Percentiles rank a stretch among this genome's conserved stretches.
Evolutionary conservation across 441 rosid genomes (phyloP).

Genomic region (Sinapis alba): DNA sequence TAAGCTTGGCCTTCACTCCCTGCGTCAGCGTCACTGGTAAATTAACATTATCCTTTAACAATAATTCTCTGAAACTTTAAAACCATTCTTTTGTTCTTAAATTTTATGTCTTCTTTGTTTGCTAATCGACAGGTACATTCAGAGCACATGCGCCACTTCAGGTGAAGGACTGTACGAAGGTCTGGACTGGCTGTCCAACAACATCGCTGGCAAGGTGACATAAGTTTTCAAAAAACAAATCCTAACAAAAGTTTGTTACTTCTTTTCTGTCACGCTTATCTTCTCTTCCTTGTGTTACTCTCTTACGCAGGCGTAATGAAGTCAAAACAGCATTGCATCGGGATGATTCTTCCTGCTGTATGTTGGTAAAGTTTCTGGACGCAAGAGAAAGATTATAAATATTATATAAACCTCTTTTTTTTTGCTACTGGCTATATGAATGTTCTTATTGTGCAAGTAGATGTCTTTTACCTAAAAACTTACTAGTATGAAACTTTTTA

Average conservation of each 20-base stretch:
- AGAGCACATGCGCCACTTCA: conserved; percentile 51
- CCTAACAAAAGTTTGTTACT: not conserved
- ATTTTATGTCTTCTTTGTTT: not conserved
- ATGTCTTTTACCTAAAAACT: conserved; percentile 24
- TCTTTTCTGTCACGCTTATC: not conserved
- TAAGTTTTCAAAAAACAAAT: conserved; percentile 10
- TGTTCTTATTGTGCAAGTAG: conserved; percentile 31
- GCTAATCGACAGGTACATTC: conserved; percentile 65
- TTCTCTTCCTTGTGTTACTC: too few relatives aligned
- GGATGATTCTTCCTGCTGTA: conserved; percentile 6
- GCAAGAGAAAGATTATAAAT: conserved; percentile 29
- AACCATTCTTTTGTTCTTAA: not conserved
- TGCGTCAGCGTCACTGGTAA: conserved; percentile 65
- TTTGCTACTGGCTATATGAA: conserved; percentile 25
- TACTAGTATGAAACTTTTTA: conserved; percentile 2
- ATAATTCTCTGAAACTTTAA: not conserved
- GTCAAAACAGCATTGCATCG: conserved; percentile 11
- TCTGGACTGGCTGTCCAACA: conserved; percentile 69
- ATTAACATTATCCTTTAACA: not conserved
- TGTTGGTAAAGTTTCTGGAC: conserved; percentile 6
- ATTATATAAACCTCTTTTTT: conserved; percentile 22
- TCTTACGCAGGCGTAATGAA: conserved; percentile 25
- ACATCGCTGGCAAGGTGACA: conserved; percentile 67
- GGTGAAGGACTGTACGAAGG: conserved; percentile 81
- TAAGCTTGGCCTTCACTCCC: conserved; percentile 66